Evolutionary conservation across 2,329 filamentous ascomycete genomes (phyloP), one percentile per base, ranked within the genome.

Genomic region (Penicillium verrucosum): DNA sequence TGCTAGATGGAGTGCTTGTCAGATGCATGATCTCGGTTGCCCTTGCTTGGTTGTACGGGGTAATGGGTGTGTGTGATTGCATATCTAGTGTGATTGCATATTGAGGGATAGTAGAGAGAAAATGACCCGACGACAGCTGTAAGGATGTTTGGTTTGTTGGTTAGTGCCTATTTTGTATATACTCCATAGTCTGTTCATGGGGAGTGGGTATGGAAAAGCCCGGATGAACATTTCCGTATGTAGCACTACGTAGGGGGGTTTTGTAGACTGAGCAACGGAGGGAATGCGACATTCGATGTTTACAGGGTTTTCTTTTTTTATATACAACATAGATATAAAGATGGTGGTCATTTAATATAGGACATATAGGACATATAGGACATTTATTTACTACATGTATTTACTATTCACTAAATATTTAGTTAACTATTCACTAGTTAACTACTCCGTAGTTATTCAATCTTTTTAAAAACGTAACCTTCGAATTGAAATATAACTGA

Each of bases 41-140:
- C 63, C 63, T 64, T 66, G 57, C 64, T 55, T 65, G 60, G 64
- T 65, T 54, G 64, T 63, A 65, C 64, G 53, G 64, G 56, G 58
- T 60, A 60, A 65, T 61, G 37, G 34, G 25, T 4, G 43, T 23
- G 34, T 50, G 51, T 42, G 49, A 56, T 49, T 30, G 7, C 16
- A 30, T 12, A 23, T 18, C 2, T 2, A 21, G 34, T 52, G 51
- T 42, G 50, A 56, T 49, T 32, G 8, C 16, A 30, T 14, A 25
- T 18, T 18, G 12, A 21, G 21, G 32, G 23, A 40, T 51, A 30
- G 10, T 32, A 32, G 8, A 21, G 18, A 23, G 43, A 27, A n/a
- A 44, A 45, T 51, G 40, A 25, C 40, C 23, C 38, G 40, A 27
- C 51, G 34, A 41, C 30, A 29, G 40, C 36, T 36, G 49, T 36